phyloP scores from a whole-genome alignment of 495 filamentous ascomycete species.

The Xylona heveae region DNA sequence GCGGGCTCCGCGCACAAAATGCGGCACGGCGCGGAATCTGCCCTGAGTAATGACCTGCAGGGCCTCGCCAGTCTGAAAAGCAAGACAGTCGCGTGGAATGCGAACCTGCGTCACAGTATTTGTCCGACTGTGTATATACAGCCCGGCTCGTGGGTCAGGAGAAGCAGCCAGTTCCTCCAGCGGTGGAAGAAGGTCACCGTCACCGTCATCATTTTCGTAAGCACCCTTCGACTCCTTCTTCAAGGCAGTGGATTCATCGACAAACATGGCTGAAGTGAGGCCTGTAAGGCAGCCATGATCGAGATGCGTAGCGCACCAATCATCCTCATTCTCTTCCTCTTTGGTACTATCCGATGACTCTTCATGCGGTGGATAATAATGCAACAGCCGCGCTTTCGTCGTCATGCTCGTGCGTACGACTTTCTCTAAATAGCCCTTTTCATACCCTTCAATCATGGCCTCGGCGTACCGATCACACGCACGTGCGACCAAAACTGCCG shows the following conservation, averaged over 20 bases:
- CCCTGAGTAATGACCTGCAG: conserved; percentile 75
- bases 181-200: conserved; percentile 8
- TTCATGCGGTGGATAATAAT: conserved; percentile 61
- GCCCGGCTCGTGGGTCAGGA: conserved; percentile 63
- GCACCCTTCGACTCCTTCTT: too few species aligned
- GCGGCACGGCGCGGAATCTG: conserved; percentile 81
- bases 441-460: conserved; percentile 54
- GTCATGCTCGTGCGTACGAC: conserved; percentile 70
- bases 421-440: conserved; percentile 55
- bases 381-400: conserved; percentile 79
- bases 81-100: conserved; percentile 77
- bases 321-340: conserved; percentile 36
- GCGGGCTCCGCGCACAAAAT: conserved; percentile 68
- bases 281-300: conserved; percentile 90
- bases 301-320: conserved; percentile 91
- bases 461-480: conserved; percentile 77
- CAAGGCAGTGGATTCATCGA: conserved; percentile 47
- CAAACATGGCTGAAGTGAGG: conserved; percentile 86
- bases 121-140: conserved; percentile 78
- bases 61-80: conserved; percentile 90
- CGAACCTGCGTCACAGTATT: conserved; percentile 63
- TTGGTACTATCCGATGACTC: conserved; percentile 8
- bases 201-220: not conserved
- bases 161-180: conserved; percentile 49
- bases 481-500: conserved; percentile 62